Conservation (phyloP, 2,329 filamentous ascomycete genomes). For the Colletotrichum costaricense region DNA sequence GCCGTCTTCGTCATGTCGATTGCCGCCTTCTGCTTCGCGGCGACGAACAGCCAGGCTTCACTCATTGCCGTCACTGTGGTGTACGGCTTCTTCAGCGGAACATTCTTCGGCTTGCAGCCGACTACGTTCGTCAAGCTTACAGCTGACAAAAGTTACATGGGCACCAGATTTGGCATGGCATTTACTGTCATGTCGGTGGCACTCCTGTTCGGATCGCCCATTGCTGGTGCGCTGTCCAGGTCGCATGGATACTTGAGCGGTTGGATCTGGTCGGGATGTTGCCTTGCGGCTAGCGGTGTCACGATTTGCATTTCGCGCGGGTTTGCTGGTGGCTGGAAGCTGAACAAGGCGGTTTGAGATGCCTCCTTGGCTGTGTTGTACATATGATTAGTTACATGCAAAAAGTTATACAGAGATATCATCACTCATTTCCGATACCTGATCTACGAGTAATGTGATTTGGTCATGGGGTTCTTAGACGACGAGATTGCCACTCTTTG, state of each 20-base stretch:
- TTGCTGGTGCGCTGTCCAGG: conserved; percentile 42
- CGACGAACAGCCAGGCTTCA: conserved; percentile 20
- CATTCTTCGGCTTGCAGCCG: conserved; percentile 51
- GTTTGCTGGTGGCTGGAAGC: conserved; percentile 25
- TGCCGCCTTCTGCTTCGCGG: conserved; percentile 10
- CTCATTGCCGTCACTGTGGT: conserved; percentile 34
- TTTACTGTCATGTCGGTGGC: conserved; percentile 44
- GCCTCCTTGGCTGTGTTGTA: not conserved
- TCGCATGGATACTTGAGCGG: conserved; percentile 32
- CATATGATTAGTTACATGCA: not conserved
- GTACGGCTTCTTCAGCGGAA: conserved; percentile 42
- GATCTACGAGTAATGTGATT: not conserved
- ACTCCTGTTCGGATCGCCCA: conserved; percentile 44
- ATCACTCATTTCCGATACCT: not conserved
- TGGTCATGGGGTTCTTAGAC: not conserved
- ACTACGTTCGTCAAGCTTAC: conserved; percentile 49
- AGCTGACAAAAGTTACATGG: conserved; percentile 44
- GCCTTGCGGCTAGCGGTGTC: conserved; percentile 15
- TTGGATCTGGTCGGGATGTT: conserved; percentile 33
- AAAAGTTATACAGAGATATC: not conserved
- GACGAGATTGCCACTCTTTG: not conserved
- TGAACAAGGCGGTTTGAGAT: conserved; percentile 6
- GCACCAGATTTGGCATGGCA: conserved; percentile 54
- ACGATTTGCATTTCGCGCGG: conserved; percentile 17
- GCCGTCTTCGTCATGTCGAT: conserved; percentile 39